phyloP scores from a whole-genome alignment of 306 rosid species.

The Prunus mongolica region DNA sequence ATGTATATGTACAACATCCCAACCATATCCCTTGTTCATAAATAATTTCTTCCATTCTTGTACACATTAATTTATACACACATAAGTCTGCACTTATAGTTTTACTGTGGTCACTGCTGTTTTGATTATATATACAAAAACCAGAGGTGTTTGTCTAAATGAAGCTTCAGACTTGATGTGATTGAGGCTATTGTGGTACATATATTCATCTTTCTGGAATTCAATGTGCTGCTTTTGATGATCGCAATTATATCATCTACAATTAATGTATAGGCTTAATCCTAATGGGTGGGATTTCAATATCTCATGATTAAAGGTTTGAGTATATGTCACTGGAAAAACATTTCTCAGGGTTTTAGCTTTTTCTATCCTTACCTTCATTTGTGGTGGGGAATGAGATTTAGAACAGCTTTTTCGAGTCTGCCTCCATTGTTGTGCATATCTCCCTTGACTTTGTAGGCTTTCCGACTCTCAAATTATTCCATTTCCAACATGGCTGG shows the following conservation, averaged over 20 bases:
- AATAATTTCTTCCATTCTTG: neutral
- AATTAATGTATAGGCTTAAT: neutral
- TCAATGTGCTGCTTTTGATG: neutral
- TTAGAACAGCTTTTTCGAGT: neutral
- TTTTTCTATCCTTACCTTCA: neutral
- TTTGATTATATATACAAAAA: neutral
- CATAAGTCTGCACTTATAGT: neutral
- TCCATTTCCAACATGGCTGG: neutral
- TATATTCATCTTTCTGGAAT: neutral
- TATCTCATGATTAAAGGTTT: neutral
- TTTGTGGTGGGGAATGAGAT: neutral
- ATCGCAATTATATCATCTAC: neutral
- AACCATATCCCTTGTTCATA: neutral
- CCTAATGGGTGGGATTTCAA: neutral
- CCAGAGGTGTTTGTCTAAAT: neutral
- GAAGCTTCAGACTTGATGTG: neutral
- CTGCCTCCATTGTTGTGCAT: neutral
- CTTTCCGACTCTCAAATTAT: neutral
- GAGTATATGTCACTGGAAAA: neutral
- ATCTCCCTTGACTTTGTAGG: neutral
- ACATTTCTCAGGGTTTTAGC: neutral
- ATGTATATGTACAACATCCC: neutral
- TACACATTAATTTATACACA: neutral
- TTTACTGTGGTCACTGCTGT: neutral
- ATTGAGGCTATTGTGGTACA: neutral